Evolutionary conservation across 306 rosid genomes (phyloP).

Genomic region (Sicyos edulis): DNA sequence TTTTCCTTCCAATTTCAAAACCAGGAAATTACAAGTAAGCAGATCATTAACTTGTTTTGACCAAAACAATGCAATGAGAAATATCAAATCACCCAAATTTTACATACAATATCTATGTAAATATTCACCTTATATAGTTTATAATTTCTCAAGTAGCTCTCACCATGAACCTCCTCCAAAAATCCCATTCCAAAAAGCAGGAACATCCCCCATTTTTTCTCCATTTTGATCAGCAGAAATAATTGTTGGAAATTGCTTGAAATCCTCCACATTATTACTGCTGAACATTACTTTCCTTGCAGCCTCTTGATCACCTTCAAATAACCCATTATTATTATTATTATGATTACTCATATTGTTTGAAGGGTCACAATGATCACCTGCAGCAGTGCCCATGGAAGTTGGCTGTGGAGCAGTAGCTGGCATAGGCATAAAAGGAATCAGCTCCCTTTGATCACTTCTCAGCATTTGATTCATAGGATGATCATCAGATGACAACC

Average conservation of each 20-base stretch:
- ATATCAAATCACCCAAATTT: slow-evolving; percentile 1
- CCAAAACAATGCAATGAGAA: not conserved
- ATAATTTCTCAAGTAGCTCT: not conserved
- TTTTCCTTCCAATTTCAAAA: not conserved
- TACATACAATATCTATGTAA: not conserved
- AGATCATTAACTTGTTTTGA: not conserved
- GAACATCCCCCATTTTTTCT: slow-evolving; percentile 13
- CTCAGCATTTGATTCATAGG: not conserved
- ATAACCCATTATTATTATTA: not conserved
- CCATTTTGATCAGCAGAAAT: slow-evolving; percentile 16
- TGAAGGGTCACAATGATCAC: not conserved
- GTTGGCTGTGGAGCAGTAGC: not conserved
- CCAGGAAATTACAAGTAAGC: not conserved
- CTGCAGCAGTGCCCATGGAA: not conserved
- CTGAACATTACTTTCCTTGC: slow-evolving; percentile 6
- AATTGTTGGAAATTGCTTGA: slow-evolving; percentile 19
- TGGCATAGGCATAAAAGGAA: slow-evolving; percentile 25
- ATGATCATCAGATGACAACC: not conserved
- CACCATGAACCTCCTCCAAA: slow-evolving; percentile 25
- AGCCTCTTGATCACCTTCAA: not conserved
- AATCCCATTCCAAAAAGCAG: slow-evolving; percentile 24
- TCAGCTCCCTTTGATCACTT: slow-evolving; percentile 17
- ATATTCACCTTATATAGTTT: not conserved
- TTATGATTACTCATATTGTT: not conserved
- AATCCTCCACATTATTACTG: slow-evolving; percentile 1